Base-by-base conservation (phyloP, 176 grass and related monocot genomes). In the Eremochloa ophiuroides region DNA sequence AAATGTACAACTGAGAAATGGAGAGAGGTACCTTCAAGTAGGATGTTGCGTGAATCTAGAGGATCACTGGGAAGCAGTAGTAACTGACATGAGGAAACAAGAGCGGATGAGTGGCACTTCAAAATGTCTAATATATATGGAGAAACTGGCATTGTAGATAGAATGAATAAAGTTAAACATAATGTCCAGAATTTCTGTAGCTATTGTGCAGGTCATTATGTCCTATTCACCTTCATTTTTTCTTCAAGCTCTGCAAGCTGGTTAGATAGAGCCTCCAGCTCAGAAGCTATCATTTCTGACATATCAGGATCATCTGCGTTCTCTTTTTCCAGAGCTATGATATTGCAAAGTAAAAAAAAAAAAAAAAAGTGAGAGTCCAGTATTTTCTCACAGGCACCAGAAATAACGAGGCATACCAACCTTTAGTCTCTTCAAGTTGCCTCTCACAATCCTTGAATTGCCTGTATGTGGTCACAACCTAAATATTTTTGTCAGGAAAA, bases 1-100 rank as follows among this genome's bases (percentile, higher is more conserved):
- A 65, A 50, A 64, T 62, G 63, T 25, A 43, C 10, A 78, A 39
- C 66, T 87, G 55, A 76, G 80, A 44, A 85, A 62, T 71, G 23
- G 30, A 56, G 26, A 62, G 27, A 71, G 40, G 76, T 89, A 94
- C 95, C 95, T 98, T 94, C 95, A 81, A 94, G 95, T 81, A 98
- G 87, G 88, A 98, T 94, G 85, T 98, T 98, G 70, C 95, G 95
- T 73, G 69, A 47, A 94, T 98, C 90, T 66, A 98, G 81, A 89
- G 92, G 95, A 79, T 98, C 90, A 14, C 76, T 93, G 17, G 95
- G 95, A 94, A 94, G 70, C 78, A 98, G 71, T 81, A 94, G 74
- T 61, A 98, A 38, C 95, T 98, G 65, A 71, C 27, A 79, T 84
- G 22, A 85, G 50, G 71, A 60, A 26, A 53, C 17, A 87, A 80